Evolutionary conservation across 106 monocot species (phyloP), one percentile per base, ranked within the genome.

Genomic region (Amphibolis antarctica): DNA sequence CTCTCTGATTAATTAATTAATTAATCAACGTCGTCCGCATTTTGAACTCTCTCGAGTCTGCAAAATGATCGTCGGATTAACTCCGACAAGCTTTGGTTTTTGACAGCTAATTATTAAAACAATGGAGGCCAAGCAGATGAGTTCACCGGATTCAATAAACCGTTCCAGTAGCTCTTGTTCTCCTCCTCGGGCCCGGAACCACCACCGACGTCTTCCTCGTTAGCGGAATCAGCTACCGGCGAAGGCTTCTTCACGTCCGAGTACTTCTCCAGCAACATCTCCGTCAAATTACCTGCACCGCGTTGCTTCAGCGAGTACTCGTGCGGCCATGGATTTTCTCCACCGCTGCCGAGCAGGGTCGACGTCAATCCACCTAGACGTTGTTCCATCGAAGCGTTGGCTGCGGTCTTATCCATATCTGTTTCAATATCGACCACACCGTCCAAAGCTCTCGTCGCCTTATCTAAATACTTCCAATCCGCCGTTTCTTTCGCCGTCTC

Each of bases 131-230:
- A 70, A 25, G 28, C 46, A 10, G 77, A 36, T 0, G 85, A 82
- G 57, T 76, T 79, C 14, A 79, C 86, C 69, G 77, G 53, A 66
- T 77, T 76, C 11, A 86, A 68, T 52, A 86, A 82, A 44, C 76
- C 68, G 53, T 62, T 76, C 86, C 86, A 86, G 71, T 86, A 82
- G 74, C 60, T 82, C 65, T 65, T 76, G 71, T 60, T 70, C 73
- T 83, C 79, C 61, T 79, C 83, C 22, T 44, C 66, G 24, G 62
- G 68, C 49, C 73, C 75, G 43, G 21, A 46, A 55, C 74, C 66
- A 0, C 66, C 54, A 12, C 53, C 67, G 27, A 24, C 14, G 28
- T 46, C 30, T 19, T 60, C 17, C 15, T 56, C 58, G 59, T n/a
- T n/a, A n/a, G n/a, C n/a, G n/a, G n/a, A n/a, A n/a, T 67, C 71